These are phyloP conservation scores for Colletotrichum sp. DNA, from an alignment of 2,329 filamentous ascomycete genomes.

Conservation along the genomic window DNA sequence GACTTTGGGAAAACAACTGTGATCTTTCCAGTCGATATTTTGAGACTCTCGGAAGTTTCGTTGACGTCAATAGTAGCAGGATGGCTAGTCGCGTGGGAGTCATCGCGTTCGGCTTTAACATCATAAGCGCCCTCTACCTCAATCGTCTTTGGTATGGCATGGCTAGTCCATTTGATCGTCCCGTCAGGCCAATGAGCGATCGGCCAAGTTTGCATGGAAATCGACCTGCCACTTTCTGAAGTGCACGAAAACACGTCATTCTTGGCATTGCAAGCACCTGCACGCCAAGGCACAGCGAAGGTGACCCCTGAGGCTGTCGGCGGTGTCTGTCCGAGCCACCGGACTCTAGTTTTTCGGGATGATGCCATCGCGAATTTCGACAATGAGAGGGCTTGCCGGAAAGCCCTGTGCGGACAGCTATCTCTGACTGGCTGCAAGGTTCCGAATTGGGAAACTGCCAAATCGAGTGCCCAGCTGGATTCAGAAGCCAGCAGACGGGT, in stretches of 20 bases:
- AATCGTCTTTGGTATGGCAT: slow-evolving; percentile 47
- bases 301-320: not conserved
- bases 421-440: not conserved
- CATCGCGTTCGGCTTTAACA: slow-evolving; percentile 26
- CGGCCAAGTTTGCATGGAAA: slow-evolving; percentile 54
- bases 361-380: not conserved
- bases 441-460: not conserved
- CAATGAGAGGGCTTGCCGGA: not conserved
- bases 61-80: slow-evolving; percentile 33
- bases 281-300: not conserved
- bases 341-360: not conserved
- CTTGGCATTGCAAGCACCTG: not conserved
- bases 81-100: slow-evolving; percentile 43
- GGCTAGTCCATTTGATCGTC: slow-evolving; percentile 66
- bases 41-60: slow-evolving; percentile 30
- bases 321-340: not conserved
- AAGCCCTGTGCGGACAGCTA: not conserved
- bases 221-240: not conserved
- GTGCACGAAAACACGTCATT: not conserved
- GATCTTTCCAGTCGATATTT: slow-evolving; percentile 50
- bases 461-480: not conserved
- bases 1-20: slow-evolving; percentile 45
- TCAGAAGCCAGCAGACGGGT: not conserved
- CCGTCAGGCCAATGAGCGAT: slow-evolving; percentile 66
- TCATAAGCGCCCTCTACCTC: not conserved